Base-by-base conservation (phyloP, 2,329 filamentous ascomycete genomes). In the Aplosporella prunicola region DNA sequence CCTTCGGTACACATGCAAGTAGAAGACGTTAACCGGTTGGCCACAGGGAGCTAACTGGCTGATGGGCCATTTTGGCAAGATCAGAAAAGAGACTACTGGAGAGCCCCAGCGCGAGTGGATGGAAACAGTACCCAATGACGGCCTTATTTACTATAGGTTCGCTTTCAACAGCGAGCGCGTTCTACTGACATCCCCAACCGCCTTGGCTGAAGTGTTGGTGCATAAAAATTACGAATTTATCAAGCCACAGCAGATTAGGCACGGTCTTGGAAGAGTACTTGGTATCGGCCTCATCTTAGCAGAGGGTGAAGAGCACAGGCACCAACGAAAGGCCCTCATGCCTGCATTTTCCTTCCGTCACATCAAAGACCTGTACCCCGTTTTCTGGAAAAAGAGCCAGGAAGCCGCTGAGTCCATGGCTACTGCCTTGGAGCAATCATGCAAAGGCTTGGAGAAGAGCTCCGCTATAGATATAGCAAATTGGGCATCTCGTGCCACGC, bases 251-350 rank as follows among this genome's bases (percentile, higher is more conserved):
- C 55, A 61, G 4, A 43, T 70, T n/a, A 52, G 73, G 22, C 60
- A 60, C 28, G 67, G 69, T 2, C 62, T 89, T 4, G 73, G 71
- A 2, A 68, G 74, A 15, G 66, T 87, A 17, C 66, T 89, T 9
- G 81, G 85, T 8, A 62, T 79, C 9, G 82, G 83, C 8, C 64
- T 89, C 10, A 61, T 95, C 24, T 65, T 95, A 9, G 82, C 85
- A 2, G 88, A 95, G 59, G 88, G 88, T n/a, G 83, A 93, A 9
- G 83, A 88, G 51, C 89, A 95, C 58, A 91, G 82, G 63, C 65
- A 74, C n/a, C 67, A 71, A 47, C 50, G 67, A 24, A 68, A 63
- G 45, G 53, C 60, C 10, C 50, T 71, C 7, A 64, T 65, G 58
- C 67, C 67, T 1, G 67, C 67, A 1, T 71, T 71, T 45, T 55